Base-by-base conservation (phyloP, 768 basidiomycete species). In the Lanmaoa pseudosensibilis region DNA sequence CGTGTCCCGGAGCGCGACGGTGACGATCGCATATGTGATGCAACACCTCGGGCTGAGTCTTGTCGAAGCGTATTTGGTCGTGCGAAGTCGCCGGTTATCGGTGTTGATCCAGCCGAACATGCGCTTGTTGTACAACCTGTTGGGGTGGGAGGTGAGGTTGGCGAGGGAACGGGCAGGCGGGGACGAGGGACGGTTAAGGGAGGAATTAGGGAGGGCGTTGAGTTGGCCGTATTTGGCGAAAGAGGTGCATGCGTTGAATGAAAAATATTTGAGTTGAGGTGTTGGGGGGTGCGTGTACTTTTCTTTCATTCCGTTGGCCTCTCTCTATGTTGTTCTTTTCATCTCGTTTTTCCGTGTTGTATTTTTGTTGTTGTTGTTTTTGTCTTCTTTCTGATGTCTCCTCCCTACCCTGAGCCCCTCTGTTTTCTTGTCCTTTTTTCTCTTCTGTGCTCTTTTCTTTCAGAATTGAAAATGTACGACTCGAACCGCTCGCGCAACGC, bases 11-110 rank as follows among this genome's bases (percentile, higher is more conserved):
- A 92, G 90, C 66, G 95, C 96, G 30, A 96, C 93, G 33, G 94
- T 98, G 57, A 90, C 90, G 59, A 98, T 98, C 66, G 95, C 95
- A 18, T 98, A 98, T 73, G 90, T 97, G 67, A 98, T 98, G 95
- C 92, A 94, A 69, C 85, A 96, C 67, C 83, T 92, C 21, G 77
- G 80, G 23, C 77, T 95, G 45, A 87, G 90, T 37, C 84, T 98
- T 61, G 91, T 94, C 54, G 92, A 95, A 66, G 93, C 96, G 10
- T 98, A 98, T 74, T 80, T 97, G 62, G 83, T 97, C 59, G 94
- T 95, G 37, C 86, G 96, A 54, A 93, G 92, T 53, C 82, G 95
- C 41, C 79, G 96, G 36, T 78, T 98, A 51, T 95, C 85, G 33
- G 93, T 95, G 58, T 79, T 94, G 62, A 94, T 93, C 59, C 93